Evolutionary conservation across 225 moss, liverwort and hornwort genomes (phyloP), one percentile per base, ranked within the genome.

Genomic region (Marchantia paleacea): DNA sequence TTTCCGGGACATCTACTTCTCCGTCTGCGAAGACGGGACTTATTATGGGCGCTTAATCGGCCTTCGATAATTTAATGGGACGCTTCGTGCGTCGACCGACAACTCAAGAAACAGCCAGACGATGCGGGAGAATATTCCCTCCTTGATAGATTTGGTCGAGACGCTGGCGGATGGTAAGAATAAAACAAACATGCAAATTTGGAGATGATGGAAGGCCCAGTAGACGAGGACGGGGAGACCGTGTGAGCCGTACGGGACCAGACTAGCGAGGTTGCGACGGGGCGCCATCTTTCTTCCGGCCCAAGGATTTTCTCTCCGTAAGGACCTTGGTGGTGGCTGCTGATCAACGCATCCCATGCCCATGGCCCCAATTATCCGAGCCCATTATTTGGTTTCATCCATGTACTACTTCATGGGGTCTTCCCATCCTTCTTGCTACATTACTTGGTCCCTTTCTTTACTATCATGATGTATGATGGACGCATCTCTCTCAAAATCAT

Each of bases 401-500:
- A 39, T 5, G 39, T 39, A 39, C 2, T 39, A 39, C 39, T 39
- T 39, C 3, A 39, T 39, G 39, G 39, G 39, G 39, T 5, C 39
- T 39, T 39, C n/a, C n/a, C n/a, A n/a, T n/a, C n/a, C n/a, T n/a
- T 39, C 5, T 5, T 39, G 39, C 39, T 39, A 39, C 5, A 39
- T 5, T 39, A 39, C 39, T 39, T n/a, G n/a, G n/a, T n/a, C n/a
- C n/a, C n/a, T n/a, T n/a, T n/a, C n/a, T n/a, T 5, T 39, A 39
- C 39, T 39, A 24, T 62, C 62, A 62, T 62, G 62, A 62, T 62
- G 62, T 62, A 62, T 62, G n/a, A 62, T n/a, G 62, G 62, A 24
- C 62, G 62, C n/a, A 62, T 62, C 62, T 24, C 24, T 19, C 62
- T 39, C 3, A 39, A 39, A 2, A 39, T 5, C 39, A 39, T 39